Evolutionary conservation across 2,329 filamentous ascomycete species (phyloP), one percentile per base, ranked within the genome.

Genomic region (Ophiostoma triangulosporum): DNA sequence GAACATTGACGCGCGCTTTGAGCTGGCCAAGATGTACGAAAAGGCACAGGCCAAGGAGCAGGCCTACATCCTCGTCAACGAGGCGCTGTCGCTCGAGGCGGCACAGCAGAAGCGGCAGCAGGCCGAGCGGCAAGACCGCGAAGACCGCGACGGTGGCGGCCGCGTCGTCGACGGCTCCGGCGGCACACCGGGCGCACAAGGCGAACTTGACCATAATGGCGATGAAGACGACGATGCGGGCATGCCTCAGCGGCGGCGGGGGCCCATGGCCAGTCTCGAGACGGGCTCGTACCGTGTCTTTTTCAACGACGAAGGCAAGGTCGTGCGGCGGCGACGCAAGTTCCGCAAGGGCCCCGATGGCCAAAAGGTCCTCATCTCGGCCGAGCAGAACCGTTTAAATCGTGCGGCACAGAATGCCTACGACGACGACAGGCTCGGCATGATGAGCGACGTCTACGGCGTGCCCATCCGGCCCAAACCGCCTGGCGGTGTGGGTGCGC

Each of bases 21-120:
- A 88, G 61, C 73, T 96, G 9, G 88, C 88, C 12, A 89, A 86
- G 61, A 80, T 96, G 66, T 95, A 94, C 62, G 88, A 94, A 64
- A 80, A 76, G 58, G 77, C 77, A 45, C 82, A 82, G 57, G 80
- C 84, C 68, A 81, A 78, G 22, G 84, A 89, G 61, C 81, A 88
- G 62, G 89, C 89, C 1, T 78, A 89, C 55, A 81, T 85, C 56
- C 78, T 89, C 50, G 80, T 87, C 49, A 84, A 84, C 32, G 84
- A 94, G 64, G 82, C 87, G 8, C 77, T 91, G 60, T 73, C 79
- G 31, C 70, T 89, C 22, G 77, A 77, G 57, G 75, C 76, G 54
- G 69, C 66, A 11, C 69, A 69, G 51, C 68, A 70, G 20, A 61
- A 66, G 67, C 48, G 58, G 57, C 48, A 55, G 24, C 27, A 38